Percentiles rank a stretch among this genome's conserved stretches.
These are phyloP conservation scores for Alternaria brassicae DNA, from an alignment of 2,329 filamentous ascomycete species.

Conservation along the genomic window DNA sequence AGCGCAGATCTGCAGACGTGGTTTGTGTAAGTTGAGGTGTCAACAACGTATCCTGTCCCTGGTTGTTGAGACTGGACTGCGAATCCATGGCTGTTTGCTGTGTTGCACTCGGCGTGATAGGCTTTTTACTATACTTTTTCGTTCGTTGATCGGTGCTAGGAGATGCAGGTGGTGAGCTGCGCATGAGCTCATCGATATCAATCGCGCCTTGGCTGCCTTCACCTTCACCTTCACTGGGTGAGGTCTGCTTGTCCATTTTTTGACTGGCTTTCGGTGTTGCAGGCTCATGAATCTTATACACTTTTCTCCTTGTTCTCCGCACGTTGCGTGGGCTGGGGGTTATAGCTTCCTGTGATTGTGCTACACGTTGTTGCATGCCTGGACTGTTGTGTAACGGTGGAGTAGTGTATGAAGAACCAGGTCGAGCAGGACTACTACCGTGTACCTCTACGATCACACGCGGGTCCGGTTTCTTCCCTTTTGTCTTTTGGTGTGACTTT, in stretches of 20 bases:
- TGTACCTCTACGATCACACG: slow-evolving; percentile 1
- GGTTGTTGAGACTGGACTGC: slow-evolving; percentile 25
- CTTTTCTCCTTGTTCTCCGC: slow-evolving; percentile 21
- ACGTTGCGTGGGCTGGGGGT: slow-evolving; percentile 24
- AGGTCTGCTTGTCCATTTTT: background rate
- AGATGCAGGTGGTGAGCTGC: slow-evolving; percentile 20
- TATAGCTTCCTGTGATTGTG: slow-evolving; percentile 2
- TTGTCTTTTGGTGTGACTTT: background rate
- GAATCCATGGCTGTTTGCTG: slow-evolving; percentile 36
- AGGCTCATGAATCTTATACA: slow-evolving; percentile 9
- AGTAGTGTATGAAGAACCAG: slow-evolving; percentile 4
- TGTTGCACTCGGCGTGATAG: slow-evolving; percentile 37
- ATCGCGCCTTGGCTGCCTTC: slow-evolving; percentile 14
- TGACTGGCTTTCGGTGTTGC: slow-evolving; percentile 12
- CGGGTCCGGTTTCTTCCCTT: slow-evolving; percentile 2
- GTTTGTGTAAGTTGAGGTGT: slow-evolving; percentile 51
- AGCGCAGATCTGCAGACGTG: slow-evolving; percentile 27
- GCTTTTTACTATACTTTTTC: slow-evolving; percentile 22
- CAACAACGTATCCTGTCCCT: slow-evolving; percentile 38
- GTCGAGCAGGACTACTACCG: slow-evolving; percentile 11
- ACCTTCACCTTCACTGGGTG: slow-evolving; percentile 17
- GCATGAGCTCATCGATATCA: slow-evolving; percentile 10
- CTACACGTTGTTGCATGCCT: slow-evolving; percentile 9
- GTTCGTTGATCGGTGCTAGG: slow-evolving; percentile 20
- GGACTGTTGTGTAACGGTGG: slow-evolving; percentile 14